These are phyloP conservation scores for Phytophthora sansomeana DNA, from an alignment of 352 stramenopile species.

Conservation along the genomic window DNA sequence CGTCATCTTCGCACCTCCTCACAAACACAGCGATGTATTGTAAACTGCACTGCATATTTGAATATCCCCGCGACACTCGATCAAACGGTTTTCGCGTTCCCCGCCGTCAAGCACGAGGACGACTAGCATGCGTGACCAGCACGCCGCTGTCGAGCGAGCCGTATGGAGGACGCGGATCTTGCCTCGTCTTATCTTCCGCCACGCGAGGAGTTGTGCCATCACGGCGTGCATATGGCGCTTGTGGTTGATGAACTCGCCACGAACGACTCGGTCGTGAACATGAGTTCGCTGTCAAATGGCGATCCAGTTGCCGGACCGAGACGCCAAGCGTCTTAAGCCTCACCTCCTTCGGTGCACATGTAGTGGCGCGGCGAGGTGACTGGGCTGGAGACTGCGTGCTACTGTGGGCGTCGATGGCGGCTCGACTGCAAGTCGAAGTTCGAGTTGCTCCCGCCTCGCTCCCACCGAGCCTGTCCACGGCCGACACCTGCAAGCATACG, in stretches of 20 bases:
- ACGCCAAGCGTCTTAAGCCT: too few relatives aligned
- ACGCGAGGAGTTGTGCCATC: slow-evolving; percentile 15
- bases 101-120: not conserved
- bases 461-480: slow-evolving; percentile 28
- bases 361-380: slow-evolving; percentile 14
- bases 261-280: slow-evolving; percentile 26
- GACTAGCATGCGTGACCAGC: slow-evolving; percentile 16
- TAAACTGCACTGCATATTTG: not conserved
- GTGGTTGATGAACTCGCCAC: slow-evolving; percentile 5
- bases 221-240: slow-evolving; percentile 1
- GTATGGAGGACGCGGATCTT: slow-evolving; percentile 18
- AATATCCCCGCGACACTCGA: slow-evolving; percentile 6
- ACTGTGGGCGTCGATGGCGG: too few relatives aligned
- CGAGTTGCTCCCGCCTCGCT: slow-evolving; percentile 1
- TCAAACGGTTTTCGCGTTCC: not conserved
- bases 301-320: not conserved
- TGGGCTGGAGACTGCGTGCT: slow-evolving; percentile 27
- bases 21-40: not conserved
- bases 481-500: slow-evolving; percentile 27
- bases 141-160: slow-evolving; percentile 22
- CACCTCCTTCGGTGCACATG: slow-evolving; percentile 5
- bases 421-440: not conserved
- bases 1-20: slow-evolving; percentile 1
- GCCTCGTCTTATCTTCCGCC: slow-evolving; percentile 35
- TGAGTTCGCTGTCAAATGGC: slow-evolving; percentile 3